Evolutionary conservation across 2,329 filamentous ascomycete species (phyloP).

Genomic region (Pseudophaeomoniella oleicola): DNA sequence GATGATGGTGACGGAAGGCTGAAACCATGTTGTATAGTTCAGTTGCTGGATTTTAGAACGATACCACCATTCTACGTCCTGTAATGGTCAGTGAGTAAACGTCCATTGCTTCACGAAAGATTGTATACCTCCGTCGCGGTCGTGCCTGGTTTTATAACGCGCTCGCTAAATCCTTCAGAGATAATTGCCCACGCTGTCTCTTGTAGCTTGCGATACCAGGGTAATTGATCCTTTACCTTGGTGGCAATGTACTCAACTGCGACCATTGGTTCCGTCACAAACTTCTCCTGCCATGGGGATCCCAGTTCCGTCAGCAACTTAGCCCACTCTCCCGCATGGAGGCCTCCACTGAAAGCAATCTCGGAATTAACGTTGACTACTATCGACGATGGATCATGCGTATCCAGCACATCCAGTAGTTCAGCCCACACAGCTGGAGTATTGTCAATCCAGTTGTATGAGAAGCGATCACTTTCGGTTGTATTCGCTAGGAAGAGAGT

Average conservation of each 20-base stretch:
- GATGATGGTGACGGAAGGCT: slow-evolving; percentile 31
- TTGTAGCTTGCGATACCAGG: slow-evolving; percentile 31
- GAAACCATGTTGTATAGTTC: slow-evolving; percentile 40
- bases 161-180: slow-evolving; percentile 29
- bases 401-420: slow-evolving; percentile 22
- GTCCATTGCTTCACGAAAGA: too few species aligned
- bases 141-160: slow-evolving; percentile 25
- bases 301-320: slow-evolving; percentile 22
- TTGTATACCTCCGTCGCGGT: slow-evolving; percentile 23
- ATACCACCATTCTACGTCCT: slow-evolving; percentile 38
- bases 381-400: slow-evolving; percentile 22
- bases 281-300: slow-evolving; percentile 21
- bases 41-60: slow-evolving; percentile 32
- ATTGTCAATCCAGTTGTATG: slow-evolving; percentile 34
- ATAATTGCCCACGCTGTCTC: slow-evolving; percentile 39
- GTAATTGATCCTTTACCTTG: slow-evolving; percentile 24
- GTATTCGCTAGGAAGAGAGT: slow-evolving; percentile 33
- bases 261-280: slow-evolving; percentile 31
- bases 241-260: slow-evolving; percentile 32
- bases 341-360: slow-evolving; percentile 31
- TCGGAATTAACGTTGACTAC: slow-evolving; percentile 31
- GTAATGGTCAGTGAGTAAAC: slow-evolving; percentile 1
- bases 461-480: slow-evolving; percentile 13
- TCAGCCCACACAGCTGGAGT: slow-evolving; percentile 28
- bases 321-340: slow-evolving; percentile 33